Evolutionary conservation across 2,329 filamentous ascomycete species (phyloP).

Genomic region (Botrytis deweyae): DNA sequence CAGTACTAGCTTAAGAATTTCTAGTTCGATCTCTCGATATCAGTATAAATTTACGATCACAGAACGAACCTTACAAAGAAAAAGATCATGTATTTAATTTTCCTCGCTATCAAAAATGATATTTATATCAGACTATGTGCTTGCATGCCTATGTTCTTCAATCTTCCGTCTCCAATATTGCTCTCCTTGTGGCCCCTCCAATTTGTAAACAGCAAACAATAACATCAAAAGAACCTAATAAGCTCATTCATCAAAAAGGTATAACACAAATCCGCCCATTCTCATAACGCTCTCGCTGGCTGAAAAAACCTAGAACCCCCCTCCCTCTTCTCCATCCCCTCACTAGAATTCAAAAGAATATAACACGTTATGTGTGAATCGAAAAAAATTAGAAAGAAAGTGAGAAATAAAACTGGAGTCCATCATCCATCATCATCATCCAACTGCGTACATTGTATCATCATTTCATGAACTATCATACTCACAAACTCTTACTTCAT

Average conservation of each 20-base stretch:
- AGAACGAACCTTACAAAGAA: too few species aligned
- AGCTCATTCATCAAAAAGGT: constrained; percentile 11
- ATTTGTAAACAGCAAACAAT: not conserved
- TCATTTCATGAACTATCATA: constrained; percentile 11
- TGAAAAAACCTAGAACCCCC: not conserved
- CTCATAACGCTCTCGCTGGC: constrained; percentile 14
- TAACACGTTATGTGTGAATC: not conserved
- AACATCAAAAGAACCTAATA: not conserved
- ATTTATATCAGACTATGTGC: not conserved
- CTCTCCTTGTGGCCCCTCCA: not conserved
- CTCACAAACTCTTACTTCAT: constrained; percentile 6
- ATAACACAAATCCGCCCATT: constrained; percentile 15
- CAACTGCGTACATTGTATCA: not conserved
- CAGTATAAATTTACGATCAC: too few species aligned
- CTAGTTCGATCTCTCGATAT: too few species aligned
- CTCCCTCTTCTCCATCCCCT: not conserved
- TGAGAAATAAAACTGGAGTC: not conserved
- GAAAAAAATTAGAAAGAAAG: not conserved
- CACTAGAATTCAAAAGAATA: constrained; percentile 3
- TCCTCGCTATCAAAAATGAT: not conserved
- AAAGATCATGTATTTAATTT: not conserved
- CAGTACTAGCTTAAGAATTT: too few species aligned
- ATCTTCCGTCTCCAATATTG: not conserved
- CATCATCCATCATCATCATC: not conserved
- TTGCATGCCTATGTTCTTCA: not conserved